A percentile compares a stretch with the other conserved stretches of the same genome.
phyloP scores from a whole-genome alignment of 2,329 filamentous ascomycete species.

The Botryosphaeria agaves region DNA sequence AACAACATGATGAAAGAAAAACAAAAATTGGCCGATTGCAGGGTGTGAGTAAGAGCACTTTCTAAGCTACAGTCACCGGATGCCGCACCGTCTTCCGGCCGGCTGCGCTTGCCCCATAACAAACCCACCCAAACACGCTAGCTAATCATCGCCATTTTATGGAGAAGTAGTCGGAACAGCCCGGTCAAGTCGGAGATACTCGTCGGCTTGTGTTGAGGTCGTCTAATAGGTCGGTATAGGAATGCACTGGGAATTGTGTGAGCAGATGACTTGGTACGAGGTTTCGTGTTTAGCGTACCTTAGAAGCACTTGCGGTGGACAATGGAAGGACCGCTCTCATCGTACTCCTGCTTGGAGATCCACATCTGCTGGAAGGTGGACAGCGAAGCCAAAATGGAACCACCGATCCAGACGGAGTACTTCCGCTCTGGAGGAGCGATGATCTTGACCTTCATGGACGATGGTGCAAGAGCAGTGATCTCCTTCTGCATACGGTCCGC shows the following conservation, averaged over 20 bases:
- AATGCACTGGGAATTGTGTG: not conserved
- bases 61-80: conserved; percentile 22
- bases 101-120: conserved; percentile 3
- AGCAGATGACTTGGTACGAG: not conserved
- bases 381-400: conserved; percentile 97
- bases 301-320: conserved; percentile 99
- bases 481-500: conserved; percentile 99
- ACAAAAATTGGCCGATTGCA: conserved; percentile 7
- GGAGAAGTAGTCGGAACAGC: not conserved
- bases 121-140: conserved; percentile 16
- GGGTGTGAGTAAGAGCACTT: conserved; percentile 15
- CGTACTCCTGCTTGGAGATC: conserved; percentile 99
- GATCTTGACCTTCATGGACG: conserved; percentile 99
- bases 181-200: not conserved
- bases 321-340: conserved; percentile 98
- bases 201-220: not conserved
- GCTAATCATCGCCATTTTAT: conserved; percentile 3
- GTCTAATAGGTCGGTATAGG: not conserved
- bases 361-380: conserved; percentile 99
- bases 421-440: conserved; percentile 99
- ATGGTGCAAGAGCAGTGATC: conserved; percentile 97
- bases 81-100: conserved; percentile 9
- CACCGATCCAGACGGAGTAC: conserved; percentile 99
- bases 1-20: no score
- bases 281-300: conserved; percentile 27